Conservation (phyloP, 1,139 yeast genomes). For the Suhomyces coccinellae region DNA sequence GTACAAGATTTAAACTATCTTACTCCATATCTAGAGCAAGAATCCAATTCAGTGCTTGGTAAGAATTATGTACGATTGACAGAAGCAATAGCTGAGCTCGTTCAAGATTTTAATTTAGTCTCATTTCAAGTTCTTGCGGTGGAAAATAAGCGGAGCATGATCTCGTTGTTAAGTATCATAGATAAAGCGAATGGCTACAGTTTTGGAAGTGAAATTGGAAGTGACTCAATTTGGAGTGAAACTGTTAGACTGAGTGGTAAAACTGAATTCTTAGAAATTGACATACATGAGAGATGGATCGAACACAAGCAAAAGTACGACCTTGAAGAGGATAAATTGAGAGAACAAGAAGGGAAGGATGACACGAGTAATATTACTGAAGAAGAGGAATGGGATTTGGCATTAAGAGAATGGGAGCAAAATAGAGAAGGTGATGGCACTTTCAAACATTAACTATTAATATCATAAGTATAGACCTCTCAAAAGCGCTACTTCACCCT, state of each 20-base stretch:
- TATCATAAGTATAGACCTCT: background rate
- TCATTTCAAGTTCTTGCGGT: slow-evolving; percentile 87
- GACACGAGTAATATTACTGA: slow-evolving; percentile 41
- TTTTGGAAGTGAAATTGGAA: slow-evolving; percentile 93
- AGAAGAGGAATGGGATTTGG: slow-evolving; percentile 72
- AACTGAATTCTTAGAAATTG: slow-evolving; percentile 52
- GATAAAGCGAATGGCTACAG: slow-evolving; percentile 94
- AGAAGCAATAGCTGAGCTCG: slow-evolving; percentile 75
- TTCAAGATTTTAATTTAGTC: slow-evolving; percentile 84
- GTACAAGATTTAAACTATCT: slow-evolving; percentile 79
- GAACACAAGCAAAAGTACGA: slow-evolving; percentile 81
- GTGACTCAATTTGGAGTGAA: slow-evolving; percentile 95
- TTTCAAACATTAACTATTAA: background rate
- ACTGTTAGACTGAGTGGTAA: slow-evolving; percentile 80
- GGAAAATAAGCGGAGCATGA: slow-evolving; percentile 92
- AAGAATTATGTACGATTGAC: slow-evolving; percentile 69
- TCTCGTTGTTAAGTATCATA: slow-evolving; percentile 66
- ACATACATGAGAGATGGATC: slow-evolving; percentile 95
- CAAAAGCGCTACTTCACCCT: background rate
- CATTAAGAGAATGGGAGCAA: slow-evolving; percentile 64
- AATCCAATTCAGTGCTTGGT: slow-evolving; percentile 61
- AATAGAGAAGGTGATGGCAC: slow-evolving; percentile 19
- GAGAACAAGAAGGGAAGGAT: slow-evolving; percentile 33
- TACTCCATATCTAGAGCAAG: slow-evolving; percentile 69
- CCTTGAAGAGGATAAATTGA: slow-evolving; percentile 52